Percentiles rank a stretch among this genome's conserved stretches.
phyloP scores from a whole-genome alignment of 2,329 filamentous ascomycete species.

The Neofusicoccum cordaticola region DNA sequence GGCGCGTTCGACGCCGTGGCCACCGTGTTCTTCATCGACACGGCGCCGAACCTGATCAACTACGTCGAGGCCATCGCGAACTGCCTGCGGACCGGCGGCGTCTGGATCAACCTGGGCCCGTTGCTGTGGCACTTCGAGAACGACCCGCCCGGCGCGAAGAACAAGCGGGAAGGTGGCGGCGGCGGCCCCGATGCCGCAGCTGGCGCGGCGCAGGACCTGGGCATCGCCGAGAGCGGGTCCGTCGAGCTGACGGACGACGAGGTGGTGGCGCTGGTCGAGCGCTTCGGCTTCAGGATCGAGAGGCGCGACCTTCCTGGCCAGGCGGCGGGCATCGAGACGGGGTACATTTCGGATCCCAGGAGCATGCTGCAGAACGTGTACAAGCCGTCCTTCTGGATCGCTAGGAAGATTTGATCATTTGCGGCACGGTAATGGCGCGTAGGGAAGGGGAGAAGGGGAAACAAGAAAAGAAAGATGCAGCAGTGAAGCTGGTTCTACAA shows the following conservation, averaged over 20 bases:
- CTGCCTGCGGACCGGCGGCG: conserved; percentile 72
- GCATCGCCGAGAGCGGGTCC: conserved; percentile 83
- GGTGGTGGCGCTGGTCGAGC: conserved; percentile 70
- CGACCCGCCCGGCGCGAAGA: conserved; percentile 53
- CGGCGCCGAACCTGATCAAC: conserved; percentile 84
- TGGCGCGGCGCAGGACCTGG: conserved; percentile 36
- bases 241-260: conserved; percentile 91
- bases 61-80: conserved; percentile 82
- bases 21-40: conserved; percentile 95
- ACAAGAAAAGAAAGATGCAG: background rate
- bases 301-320: conserved; percentile 51
- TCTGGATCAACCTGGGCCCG: conserved; percentile 88
- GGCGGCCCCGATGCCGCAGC: too few species aligned
- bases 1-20: conserved; percentile 76
- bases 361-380: conserved; percentile 89
- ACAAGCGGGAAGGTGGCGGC: conserved; percentile 41
- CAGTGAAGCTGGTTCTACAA: background rate
- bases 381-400: conserved; percentile 78
- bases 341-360: conserved; percentile 80
- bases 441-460: too few species aligned
- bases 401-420: conserved; percentile 58
- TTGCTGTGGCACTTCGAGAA: conserved; percentile 95
- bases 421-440: background rate
- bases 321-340: conserved; percentile 53
- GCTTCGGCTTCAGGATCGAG: conserved; percentile 74